Evolutionary conservation across 495 filamentous ascomycete species (phyloP), one percentile per base, ranked within the genome.

Genomic region (Aeminium ludgeri): DNA sequence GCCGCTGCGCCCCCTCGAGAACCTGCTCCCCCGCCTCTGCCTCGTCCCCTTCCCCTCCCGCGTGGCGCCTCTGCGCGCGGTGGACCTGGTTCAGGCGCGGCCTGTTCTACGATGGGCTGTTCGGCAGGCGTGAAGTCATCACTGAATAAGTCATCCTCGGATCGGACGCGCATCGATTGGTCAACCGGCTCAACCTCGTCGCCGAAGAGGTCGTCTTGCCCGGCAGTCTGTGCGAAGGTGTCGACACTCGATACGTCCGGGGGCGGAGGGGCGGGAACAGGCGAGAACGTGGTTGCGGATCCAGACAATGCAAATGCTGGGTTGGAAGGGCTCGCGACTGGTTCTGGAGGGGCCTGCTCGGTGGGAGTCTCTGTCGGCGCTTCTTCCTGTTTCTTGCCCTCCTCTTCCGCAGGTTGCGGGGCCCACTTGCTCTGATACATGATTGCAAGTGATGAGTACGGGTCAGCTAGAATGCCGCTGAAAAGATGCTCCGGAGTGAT

Each of bases 91-190:
- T 3, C 23, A 25, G 23, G 23, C 40, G 47, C 30, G 17, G 30
- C 50, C 30, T 43, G 43, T 40, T 62, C 50, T 12, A 53, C 40
- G 10, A 55, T 49, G 11, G 63, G 54, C 37, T 64, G 60, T 2
- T 67, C 39, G 20, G 78, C 59, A 3, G 78, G 77, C 27, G 73
- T 73, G 47, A 81, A 78, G 50, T 81, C 78, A 51, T 82, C 78
- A 47, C 77, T 73, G 50, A 80, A 80, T 12, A 82, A 58, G 55
- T 82, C 76, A 46, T 83, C 77, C 12, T 67, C 68, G 10, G 65
- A 66, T 20, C 76, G 65, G 0, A 77, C 78, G 50, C 80, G 78
- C 34, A 53, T 50, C 10, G 48, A 43, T 19, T 47, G 43, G 30
- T 50, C 46, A 0, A 34, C 33, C 5, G 43, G 37, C 10, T 34